Base-by-base conservation (phyloP, 176 grass and related monocot genomes). In the Raddia guianensis region DNA sequence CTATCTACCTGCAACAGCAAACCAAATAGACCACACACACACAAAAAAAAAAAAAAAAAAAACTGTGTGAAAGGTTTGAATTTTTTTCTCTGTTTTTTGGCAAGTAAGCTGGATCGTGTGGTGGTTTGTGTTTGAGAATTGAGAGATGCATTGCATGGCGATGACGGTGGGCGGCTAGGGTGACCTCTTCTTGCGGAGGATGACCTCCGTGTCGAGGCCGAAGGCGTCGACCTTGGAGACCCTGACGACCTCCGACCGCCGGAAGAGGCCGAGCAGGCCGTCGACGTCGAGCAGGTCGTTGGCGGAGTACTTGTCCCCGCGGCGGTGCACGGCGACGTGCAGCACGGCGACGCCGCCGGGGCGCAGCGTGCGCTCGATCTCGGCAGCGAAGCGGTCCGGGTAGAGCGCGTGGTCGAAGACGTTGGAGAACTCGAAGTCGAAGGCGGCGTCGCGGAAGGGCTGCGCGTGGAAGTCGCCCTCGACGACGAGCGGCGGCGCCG, bases 361-460 rank as follows among this genome's bases (percentile, higher is more conserved):
- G 0, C 89, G 82, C 12, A 94, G 87, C 16, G 92, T 98, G 58
- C 92, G 87, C 88, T 98, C 86, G 68, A 98, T 79, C 86, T 98
- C 95, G 47, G 77, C 77, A 11, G 58, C 90, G 70, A 98, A 98
- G 9, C 86, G 84, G 40, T 89, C 90, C 4, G 92, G 95, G 86
- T 91, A 98, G 12, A 98, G 86, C 53, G 92, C 90, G 77, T 98
- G 95, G 75, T 98, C 95, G 74, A 98, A 98, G 3, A 98, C 95
- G 61, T 98, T 94, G 70, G 95, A 98, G 90, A 98, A 98, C 80
- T 98, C 95, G 82, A 98, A 98, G 85, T 98, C 92, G 82, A 98
- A 98, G 19, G 88, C 83, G 43, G 0, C 83, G 67, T 90, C 20
- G 0, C 16, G 0, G 86, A 98, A 98, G 0, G 95, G 92, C 74